Evolutionary conservation across 306 rosid genomes (phyloP).

Genomic region (Coriaria nepalensis): DNA sequence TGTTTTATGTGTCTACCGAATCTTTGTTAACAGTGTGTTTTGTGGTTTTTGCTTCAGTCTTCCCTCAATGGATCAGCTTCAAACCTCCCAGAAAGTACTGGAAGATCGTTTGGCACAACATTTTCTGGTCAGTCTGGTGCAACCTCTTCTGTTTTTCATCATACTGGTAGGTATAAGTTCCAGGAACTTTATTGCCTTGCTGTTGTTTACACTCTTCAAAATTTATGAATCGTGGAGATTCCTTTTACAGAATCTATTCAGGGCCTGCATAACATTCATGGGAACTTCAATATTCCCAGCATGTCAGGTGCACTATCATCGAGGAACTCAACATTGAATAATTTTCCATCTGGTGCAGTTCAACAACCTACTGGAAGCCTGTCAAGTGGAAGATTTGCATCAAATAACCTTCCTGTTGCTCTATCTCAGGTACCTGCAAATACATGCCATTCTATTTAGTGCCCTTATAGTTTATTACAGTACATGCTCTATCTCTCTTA

Average conservation of each 20-base stretch:
- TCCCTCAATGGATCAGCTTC: background rate
- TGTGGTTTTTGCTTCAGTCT: background rate
- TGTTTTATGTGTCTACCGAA: background rate
- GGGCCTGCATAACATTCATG: slow-evolving; percentile 81
- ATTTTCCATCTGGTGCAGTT: slow-evolving; percentile 81
- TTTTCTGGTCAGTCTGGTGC: slow-evolving; percentile 99
- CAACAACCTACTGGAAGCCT: slow-evolving; percentile 85
- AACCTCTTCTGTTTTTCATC: slow-evolving; percentile 83
- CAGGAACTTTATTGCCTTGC: slow-evolving; percentile 10
- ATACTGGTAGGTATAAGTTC: slow-evolving; percentile 54
- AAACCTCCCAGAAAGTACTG: background rate
- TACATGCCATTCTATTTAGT: background rate
- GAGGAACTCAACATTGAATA: slow-evolving; percentile 66
- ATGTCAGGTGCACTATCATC: slow-evolving; percentile 57
- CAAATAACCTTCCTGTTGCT: slow-evolving; percentile 78
- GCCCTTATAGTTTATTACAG: too few relatives aligned
- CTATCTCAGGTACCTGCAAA: slow-evolving; percentile 65
- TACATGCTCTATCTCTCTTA: too few relatives aligned
- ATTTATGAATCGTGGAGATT: slow-evolving; percentile 24
- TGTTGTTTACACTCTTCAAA: slow-evolving; percentile 10
- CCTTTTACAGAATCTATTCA: slow-evolving; percentile 59
- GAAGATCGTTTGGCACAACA: slow-evolving; percentile 12
- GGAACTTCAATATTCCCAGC: slow-evolving; percentile 83
- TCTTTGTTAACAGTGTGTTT: background rate
- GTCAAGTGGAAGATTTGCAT: slow-evolving; percentile 72